Conservation (phyloP, 1,284 basidiomycete species). For the Trichosporon faecale region DNA sequence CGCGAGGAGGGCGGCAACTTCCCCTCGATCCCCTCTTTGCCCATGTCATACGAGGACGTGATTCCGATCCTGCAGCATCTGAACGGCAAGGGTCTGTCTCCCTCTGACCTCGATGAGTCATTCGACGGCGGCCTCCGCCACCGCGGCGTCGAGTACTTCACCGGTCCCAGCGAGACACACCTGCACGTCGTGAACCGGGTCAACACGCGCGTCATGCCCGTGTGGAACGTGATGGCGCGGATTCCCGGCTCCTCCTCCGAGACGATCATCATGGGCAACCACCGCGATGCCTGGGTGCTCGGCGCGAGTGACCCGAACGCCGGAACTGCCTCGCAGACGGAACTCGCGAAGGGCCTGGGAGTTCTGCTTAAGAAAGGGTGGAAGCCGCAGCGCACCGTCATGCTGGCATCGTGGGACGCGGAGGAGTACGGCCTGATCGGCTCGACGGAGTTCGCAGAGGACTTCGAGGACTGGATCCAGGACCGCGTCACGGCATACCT, state of each 20-base stretch:
- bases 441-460: constrained; percentile 84
- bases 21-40: constrained; percentile 72
- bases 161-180: constrained; percentile 55
- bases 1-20: constrained; percentile 67
- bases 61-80: constrained; percentile 54
- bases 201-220: constrained; percentile 65
- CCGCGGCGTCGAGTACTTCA: constrained; percentile 56
- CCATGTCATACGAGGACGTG: constrained; percentile 57
- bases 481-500: constrained; percentile 78
- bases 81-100: constrained; percentile 45
- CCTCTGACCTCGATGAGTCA: constrained; percentile 48
- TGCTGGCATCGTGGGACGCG: constrained; percentile 90
- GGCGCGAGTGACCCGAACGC: constrained; percentile 81
- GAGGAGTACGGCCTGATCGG: constrained; percentile 91
- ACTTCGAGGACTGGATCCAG: constrained; percentile 76
- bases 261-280: constrained; percentile 78
- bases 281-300: constrained; percentile 71
- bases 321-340: constrained; percentile 80
- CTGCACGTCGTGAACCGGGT: constrained; percentile 58
- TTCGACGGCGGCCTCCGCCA: constrained; percentile 55
- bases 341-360: constrained; percentile 79
- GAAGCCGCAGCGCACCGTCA: constrained; percentile 81
- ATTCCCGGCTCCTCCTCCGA: constrained; percentile 86
- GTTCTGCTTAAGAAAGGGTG: constrained; percentile 69
- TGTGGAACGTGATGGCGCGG: constrained; percentile 70